Percentiles rank a stretch among this genome's conserved stretches.
Evolutionary conservation across 148 eudicot species (phyloP).

Genomic region (Talinum fruticosum): DNA sequence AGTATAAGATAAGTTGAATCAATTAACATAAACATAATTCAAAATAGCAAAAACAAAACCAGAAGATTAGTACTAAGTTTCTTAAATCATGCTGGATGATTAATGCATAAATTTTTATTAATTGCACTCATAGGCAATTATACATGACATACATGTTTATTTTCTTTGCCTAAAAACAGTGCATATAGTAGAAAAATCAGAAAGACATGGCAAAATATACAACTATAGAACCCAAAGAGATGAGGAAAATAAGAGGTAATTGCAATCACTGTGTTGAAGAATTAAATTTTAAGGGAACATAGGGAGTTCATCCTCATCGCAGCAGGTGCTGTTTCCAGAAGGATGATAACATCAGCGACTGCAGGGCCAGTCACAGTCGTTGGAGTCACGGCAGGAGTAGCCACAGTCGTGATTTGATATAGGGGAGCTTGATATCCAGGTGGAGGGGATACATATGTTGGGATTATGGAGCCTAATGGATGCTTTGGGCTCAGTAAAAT

Average conservation of each 20-base stretch:
- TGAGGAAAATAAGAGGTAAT: too few relatives aligned
- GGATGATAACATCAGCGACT: not conserved
- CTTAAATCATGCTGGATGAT: too few relatives aligned
- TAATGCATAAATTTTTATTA: too few relatives aligned
- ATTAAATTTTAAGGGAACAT: not conserved
- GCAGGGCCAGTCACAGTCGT: slow-evolving; percentile 21
- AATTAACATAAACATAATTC: too few relatives aligned
- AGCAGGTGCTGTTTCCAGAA: not conserved
- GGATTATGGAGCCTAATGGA: too few relatives aligned
- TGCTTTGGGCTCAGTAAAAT: too few relatives aligned
- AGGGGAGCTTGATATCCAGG: slow-evolving; percentile 10
- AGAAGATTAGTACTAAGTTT: too few relatives aligned
- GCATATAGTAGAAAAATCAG: not conserved
- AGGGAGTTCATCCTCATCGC: not conserved
- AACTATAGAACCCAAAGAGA: too few relatives aligned
- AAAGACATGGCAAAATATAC: too few relatives aligned
- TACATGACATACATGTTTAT: not conserved
- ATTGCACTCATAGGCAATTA: not conserved
- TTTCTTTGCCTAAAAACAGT: not conserved
- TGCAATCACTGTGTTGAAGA: not conserved
- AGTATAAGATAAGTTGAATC: too few relatives aligned
- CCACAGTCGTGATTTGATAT: slow-evolving; percentile 19
- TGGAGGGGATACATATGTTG: slow-evolving; percentile 9
- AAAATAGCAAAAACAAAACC: too few relatives aligned
- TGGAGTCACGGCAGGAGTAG: slow-evolving; percentile 12